Conservation (phyloP, 208 protist genomes). For the Angomonas ambiguus region DNA sequence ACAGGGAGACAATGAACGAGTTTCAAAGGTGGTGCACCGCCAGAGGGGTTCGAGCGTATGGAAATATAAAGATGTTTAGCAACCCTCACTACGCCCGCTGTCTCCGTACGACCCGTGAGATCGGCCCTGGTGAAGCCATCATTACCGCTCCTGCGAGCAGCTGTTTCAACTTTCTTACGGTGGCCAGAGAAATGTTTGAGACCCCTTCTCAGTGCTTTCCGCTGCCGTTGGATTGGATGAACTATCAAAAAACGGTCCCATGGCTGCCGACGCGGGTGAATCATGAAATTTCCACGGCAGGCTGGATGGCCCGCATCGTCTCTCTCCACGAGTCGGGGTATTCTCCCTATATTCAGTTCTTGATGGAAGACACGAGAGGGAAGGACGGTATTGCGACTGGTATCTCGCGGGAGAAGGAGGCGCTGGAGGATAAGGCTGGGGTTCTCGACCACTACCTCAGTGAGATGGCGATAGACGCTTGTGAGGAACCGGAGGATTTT, state of each 20-base stretch:
- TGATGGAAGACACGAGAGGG: conserved; percentile 82
- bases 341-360: conserved; percentile 69
- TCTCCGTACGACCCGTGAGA: conserved; percentile 41
- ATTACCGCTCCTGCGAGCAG: conserved; percentile 58
- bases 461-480: conserved; percentile 80
- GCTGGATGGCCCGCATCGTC: conserved; percentile 78
- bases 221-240: conserved; percentile 83
- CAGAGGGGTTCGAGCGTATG: conserved; percentile 58
- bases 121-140: conserved; percentile 72
- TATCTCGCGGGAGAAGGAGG: conserved; percentile 69
- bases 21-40: conserved; percentile 73
- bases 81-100: conserved; percentile 71
- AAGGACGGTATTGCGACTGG: conserved; percentile 73
- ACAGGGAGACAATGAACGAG: conserved; percentile 51
- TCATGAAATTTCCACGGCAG: conserved; percentile 61
- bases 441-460: conserved; percentile 74
- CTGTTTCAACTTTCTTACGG: conserved; percentile 77
- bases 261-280: conserved; percentile 48
- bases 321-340: conserved; percentile 67
- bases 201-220: conserved; percentile 43
- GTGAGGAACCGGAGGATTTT: conserved; percentile 82
- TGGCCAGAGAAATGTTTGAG: conserved; percentile 66
- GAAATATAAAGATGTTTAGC: conserved; percentile 66
- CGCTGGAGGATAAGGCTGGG: conserved; percentile 33
- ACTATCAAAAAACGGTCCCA: conserved; percentile 65